Evolutionary conservation across 768 basidiomycete species (phyloP), one percentile per base, ranked within the genome.

Genomic region (Boletales sp.): DNA sequence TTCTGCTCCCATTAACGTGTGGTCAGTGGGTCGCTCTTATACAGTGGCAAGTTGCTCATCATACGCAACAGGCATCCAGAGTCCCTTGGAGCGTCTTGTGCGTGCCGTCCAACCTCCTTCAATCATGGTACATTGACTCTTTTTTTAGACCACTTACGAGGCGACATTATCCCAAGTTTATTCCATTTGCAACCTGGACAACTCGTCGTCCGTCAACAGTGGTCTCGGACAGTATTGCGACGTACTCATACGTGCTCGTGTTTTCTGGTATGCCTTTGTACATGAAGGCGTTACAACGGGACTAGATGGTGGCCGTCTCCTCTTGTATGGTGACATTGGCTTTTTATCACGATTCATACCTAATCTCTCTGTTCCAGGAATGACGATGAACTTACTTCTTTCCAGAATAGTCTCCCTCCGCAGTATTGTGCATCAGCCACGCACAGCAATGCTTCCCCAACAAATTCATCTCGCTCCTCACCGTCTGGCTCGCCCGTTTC

Each of bases 241-340:
- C 33, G 65, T 74, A 8, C 70, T 71, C 70, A 74, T 87, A 32
- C 81, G 90, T 32, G 84, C 89, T 3, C 77, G 93, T 30, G 76
- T 94, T 31, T 94, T 91, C 65, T 95, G 91, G 89, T 95, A 93
- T 59, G 83, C 87, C 8, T 82, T 92, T 55, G 81, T 87, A 21
- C 84, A 90, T 51, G 94, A 95, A 68, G 89, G 90, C 28, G 78
- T 94, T 18, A 82, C 83, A 2, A 87, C 82, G 9, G 94, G 86
- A 18, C 75, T 94, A 50, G 78, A 84, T 44, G 94, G 94, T n/a
- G 86, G 90, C 3, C 84, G 90, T 35, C 75, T 95, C 41, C 73
- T 86, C 41, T 69, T 95, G 90, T 91, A 71, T 59, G 89, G 56
- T 28, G 14, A 35, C 17, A 30, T 8, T 53, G 3, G n/a, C 37